phyloP scores from a whole-genome alignment of 1,284 basidiomycete genomes.

The Trichosporon ovoides region DNA sequence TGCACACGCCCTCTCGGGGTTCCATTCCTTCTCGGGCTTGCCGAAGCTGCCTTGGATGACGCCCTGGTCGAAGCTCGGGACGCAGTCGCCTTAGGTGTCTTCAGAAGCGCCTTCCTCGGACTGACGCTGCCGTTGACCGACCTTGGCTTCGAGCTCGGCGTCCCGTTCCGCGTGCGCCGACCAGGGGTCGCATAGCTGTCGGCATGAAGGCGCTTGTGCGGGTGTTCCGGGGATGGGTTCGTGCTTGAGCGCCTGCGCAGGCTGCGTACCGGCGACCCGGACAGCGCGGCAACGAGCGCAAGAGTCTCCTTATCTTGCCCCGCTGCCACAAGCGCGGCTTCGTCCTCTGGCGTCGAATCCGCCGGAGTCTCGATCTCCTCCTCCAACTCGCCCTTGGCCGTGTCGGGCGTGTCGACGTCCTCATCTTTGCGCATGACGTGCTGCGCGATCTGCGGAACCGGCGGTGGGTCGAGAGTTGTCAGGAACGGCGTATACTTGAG shows the following conservation, averaged over 20 bases:
- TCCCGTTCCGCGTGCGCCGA: not conserved
- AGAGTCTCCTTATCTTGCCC: slow-evolving; percentile 40
- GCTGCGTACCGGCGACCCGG: slow-evolving; percentile 24
- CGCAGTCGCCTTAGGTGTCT: too few species aligned
- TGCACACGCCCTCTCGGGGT: not conserved
- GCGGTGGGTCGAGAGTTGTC: slow-evolving; percentile 46
- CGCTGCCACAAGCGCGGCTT: slow-evolving; percentile 12
- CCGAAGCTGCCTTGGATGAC: not conserved
- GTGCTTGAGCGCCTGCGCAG: slow-evolving; percentile 28
- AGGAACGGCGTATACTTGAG: slow-evolving; percentile 95
- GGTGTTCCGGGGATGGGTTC: slow-evolving; percentile 7
- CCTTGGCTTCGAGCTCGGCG: not conserved
- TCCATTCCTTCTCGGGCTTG: too few species aligned
- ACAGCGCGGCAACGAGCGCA: slow-evolving; percentile 33
- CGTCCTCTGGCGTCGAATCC: slow-evolving; percentile 13
- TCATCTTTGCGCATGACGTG: not conserved
- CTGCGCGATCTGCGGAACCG: not conserved
- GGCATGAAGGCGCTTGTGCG: slow-evolving; percentile 11
- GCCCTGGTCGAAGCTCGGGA: too few species aligned
- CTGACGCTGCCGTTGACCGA: not conserved
- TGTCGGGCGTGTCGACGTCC: not conserved
- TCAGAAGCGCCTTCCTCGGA: not conserved
- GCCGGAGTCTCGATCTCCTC: slow-evolving; percentile 1
- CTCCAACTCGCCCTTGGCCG: not conserved
- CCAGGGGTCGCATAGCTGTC: not conserved